Conservation (phyloP, 805 yeast species). For the Yueomyces sp. region DNA sequence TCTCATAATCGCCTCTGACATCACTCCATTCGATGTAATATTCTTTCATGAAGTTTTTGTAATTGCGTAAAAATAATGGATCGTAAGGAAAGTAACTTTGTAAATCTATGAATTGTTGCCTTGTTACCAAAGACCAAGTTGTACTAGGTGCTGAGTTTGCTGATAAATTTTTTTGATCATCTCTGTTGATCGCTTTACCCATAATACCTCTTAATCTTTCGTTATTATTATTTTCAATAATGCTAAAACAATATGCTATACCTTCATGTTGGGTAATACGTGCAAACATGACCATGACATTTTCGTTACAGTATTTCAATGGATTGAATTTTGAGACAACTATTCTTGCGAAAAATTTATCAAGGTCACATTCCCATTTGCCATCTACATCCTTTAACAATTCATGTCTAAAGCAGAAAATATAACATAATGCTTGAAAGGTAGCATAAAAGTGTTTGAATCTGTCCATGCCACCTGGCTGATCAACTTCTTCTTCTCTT, state of each 20-base stretch:
- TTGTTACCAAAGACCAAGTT: constrained; percentile 35
- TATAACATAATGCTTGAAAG: constrained; percentile 79
- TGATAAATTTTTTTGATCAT: background rate
- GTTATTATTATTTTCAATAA: constrained; percentile 75
- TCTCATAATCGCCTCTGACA: constrained; percentile 46
- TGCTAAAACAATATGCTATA: constrained; percentile 84
- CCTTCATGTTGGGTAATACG: constrained; percentile 80
- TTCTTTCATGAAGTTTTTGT: constrained; percentile 39
- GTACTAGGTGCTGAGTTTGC: constrained; percentile 15
- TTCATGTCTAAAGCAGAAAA: constrained; percentile 78
- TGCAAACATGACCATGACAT: constrained; percentile 88
- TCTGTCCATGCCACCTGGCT: constrained; percentile 69
- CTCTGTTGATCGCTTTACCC: constrained; percentile 19
- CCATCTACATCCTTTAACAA: constrained; percentile 33
- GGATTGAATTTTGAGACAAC: constrained; percentile 87
- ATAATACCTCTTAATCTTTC: constrained; percentile 31
- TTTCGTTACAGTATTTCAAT: constrained; percentile 81
- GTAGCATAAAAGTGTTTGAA: constrained; percentile 83
- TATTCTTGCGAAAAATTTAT: constrained; percentile 75
- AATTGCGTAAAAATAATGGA: constrained; percentile 61
- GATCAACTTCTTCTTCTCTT: constrained; percentile 70
- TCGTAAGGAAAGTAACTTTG: constrained; percentile 97
- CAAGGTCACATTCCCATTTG: constrained; percentile 70
- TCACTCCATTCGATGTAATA: constrained; percentile 76
- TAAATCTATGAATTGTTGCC: constrained; percentile 74